A percentile compares a stretch with the other conserved stretches of the same genome.
Evolutionary conservation across 2,329 filamentous ascomycete species (phyloP).

Genomic region (Hypomyces rosellus): DNA sequence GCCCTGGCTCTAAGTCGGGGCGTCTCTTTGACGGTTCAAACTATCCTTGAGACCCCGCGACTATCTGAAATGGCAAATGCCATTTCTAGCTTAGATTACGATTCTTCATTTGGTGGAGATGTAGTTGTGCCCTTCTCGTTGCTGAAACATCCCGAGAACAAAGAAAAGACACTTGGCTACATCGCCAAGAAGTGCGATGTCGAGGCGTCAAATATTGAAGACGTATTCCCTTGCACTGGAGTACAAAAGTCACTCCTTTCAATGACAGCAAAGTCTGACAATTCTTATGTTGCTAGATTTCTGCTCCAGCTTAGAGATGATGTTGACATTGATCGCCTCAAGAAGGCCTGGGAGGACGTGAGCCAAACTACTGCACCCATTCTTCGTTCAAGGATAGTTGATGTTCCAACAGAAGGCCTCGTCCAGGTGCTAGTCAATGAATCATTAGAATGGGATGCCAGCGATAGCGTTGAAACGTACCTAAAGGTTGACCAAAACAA

Average conservation of each 20-base stretch:
- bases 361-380: conserved; percentile 1
- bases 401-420: conserved; percentile 4
- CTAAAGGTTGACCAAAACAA: neutral
- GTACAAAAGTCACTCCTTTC: no score
- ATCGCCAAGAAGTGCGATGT: no score
- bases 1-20: neutral
- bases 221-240: no score
- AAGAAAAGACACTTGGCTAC: no score
- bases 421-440: conserved; percentile 6
- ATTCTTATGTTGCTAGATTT: no score
- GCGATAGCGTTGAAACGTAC: neutral
- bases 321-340: conserved; percentile 2
- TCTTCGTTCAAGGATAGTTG: conserved; percentile 6
- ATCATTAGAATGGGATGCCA: neutral
- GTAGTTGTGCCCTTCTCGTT: no score
- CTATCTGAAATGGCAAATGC: no score
- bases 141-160: no score
- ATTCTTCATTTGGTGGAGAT: no score
- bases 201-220: no score
- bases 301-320: neutral
- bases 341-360: conserved; percentile 4
- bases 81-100: no score
- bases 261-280: no score
- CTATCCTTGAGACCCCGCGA: neutral
- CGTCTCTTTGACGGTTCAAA: neutral